These are phyloP conservation scores for Prosopis cineraria DNA, from an alignment of 306 rosid species.

Conservation along the genomic window DNA sequence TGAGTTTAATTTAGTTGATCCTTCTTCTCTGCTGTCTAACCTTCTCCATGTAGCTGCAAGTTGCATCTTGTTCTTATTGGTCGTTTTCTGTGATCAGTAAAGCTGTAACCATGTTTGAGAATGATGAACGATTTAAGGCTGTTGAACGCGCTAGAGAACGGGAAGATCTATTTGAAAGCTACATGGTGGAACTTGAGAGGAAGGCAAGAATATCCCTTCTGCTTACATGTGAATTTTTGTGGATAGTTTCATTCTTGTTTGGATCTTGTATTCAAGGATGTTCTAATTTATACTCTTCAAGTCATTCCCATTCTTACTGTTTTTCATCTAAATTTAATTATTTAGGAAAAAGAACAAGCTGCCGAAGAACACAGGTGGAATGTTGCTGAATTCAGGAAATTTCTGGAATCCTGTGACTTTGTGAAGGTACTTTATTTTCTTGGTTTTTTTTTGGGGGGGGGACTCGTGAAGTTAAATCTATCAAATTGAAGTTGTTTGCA, in stretches of 20 bases:
- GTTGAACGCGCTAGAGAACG: constrained; percentile 85
- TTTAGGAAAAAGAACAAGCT: constrained; percentile 89
- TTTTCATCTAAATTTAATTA: constrained; percentile 19
- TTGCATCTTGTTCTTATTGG: constrained; percentile 35
- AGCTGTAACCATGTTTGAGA: constrained; percentile 88
- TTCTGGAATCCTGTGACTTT: constrained; percentile 83
- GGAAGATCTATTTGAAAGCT: constrained; percentile 96
- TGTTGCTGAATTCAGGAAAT: constrained; percentile 77
- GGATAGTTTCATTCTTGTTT: constrained; percentile 25
- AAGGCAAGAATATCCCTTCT: constrained; percentile 59
- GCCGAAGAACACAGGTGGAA: constrained; percentile 79
- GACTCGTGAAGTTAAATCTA: background rate
- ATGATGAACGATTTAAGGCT: constrained; percentile 90
- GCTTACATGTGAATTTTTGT: constrained; percentile 11
- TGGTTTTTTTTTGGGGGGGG: background rate
- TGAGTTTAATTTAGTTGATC: constrained; percentile 19
- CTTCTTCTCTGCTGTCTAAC: background rate
- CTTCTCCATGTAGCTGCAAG: constrained; percentile 17
- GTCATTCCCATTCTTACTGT: constrained; percentile 21
- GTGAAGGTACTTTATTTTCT: constrained; percentile 59
- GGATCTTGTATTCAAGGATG: constrained; percentile 26
- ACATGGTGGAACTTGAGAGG: constrained; percentile 95
- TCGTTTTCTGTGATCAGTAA: constrained; percentile 67
- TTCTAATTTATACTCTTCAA: background rate
- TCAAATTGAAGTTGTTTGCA: constrained; percentile 12